A percentile compares a stretch with the other conserved stretches of the same genome.
These are phyloP conservation scores for Trichaptum fuscoviolaceum DNA, from an alignment of 768 basidiomycete species.

Conservation along the genomic window DNA sequence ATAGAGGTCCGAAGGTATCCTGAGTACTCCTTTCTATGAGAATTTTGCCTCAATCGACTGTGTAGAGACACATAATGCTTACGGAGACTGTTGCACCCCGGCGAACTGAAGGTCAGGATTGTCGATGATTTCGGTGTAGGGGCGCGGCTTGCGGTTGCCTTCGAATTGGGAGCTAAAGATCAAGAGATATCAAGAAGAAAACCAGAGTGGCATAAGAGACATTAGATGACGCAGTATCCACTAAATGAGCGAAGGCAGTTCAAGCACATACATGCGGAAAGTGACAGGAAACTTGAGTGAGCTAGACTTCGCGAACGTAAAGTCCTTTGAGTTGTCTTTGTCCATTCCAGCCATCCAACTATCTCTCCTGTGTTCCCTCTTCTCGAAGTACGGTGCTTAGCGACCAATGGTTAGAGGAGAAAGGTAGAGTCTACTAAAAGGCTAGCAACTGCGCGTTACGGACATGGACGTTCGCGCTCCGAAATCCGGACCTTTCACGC, in stretches of 20 bases:
- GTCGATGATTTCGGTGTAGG: slow-evolving; percentile 77
- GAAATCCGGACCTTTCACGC: too few species aligned
- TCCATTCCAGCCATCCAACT: slow-evolving; percentile 32
- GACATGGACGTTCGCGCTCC: too few species aligned
- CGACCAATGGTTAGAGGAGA: too few species aligned
- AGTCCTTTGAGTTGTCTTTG: slow-evolving; percentile 74
- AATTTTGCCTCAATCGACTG: slow-evolving; percentile 11
- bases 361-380: too few species aligned
- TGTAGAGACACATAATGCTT: slow-evolving; percentile 25
- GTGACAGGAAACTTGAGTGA: slow-evolving; percentile 87
- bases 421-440: too few species aligned
- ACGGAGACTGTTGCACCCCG: slow-evolving; percentile 74
- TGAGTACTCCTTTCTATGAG: slow-evolving; percentile 35
- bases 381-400: too few species aligned
- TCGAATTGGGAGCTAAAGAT: slow-evolving; percentile 72
- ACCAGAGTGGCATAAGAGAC: neutral
- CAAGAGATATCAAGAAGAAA: neutral
- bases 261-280: slow-evolving; percentile 60
- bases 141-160: slow-evolving; percentile 64
- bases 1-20: slow-evolving; percentile 87
- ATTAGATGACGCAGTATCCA: too few species aligned
- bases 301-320: slow-evolving; percentile 87
- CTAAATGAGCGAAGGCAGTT: neutral
- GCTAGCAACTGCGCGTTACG: too few species aligned
- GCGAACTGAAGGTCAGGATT: slow-evolving; percentile 79